Evolutionary conservation across 2,329 filamentous ascomycete genomes (phyloP).

Genomic region (Botrytis fabae): DNA sequence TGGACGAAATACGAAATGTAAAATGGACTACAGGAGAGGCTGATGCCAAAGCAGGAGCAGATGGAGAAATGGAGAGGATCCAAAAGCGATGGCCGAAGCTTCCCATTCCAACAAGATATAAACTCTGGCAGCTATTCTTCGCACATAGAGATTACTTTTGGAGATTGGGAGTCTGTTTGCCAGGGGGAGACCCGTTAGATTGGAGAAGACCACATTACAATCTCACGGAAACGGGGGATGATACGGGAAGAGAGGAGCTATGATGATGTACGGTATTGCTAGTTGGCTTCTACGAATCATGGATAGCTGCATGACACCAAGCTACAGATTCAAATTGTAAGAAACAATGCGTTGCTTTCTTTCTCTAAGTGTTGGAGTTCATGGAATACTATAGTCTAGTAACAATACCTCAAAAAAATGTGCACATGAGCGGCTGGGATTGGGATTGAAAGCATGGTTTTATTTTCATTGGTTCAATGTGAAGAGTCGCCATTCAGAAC

Average conservation of each 20-base stretch:
- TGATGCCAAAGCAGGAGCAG: not conserved
- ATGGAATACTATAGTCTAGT: not conserved
- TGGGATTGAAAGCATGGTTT: not conserved
- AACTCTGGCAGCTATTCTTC: constrained; percentile 90
- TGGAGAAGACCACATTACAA: constrained; percentile 59
- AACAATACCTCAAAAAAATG: not conserved
- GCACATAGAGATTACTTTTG: constrained; percentile 97
- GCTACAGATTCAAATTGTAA: not conserved
- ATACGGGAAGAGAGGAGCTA: constrained; percentile 1
- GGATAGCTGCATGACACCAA: not conserved
- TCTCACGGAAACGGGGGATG: constrained; percentile 36
- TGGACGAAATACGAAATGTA: not conserved
- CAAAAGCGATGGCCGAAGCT: constrained; percentile 23
- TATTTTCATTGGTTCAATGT: no score
- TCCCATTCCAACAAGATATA: constrained; percentile 52
- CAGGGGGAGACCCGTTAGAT: constrained; percentile 70
- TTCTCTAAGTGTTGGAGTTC: not conserved
- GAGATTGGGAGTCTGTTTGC: constrained; percentile 85
- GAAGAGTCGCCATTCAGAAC: not conserved
- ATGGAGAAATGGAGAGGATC: constrained; percentile 32
- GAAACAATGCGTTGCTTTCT: not conserved
- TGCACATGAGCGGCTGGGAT: not conserved
- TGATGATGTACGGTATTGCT: not conserved
- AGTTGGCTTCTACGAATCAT: not conserved
- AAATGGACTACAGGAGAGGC: not conserved